Conservation (phyloP, 2,329 filamentous ascomycete species). For the Emydomyces testavorans region DNA sequence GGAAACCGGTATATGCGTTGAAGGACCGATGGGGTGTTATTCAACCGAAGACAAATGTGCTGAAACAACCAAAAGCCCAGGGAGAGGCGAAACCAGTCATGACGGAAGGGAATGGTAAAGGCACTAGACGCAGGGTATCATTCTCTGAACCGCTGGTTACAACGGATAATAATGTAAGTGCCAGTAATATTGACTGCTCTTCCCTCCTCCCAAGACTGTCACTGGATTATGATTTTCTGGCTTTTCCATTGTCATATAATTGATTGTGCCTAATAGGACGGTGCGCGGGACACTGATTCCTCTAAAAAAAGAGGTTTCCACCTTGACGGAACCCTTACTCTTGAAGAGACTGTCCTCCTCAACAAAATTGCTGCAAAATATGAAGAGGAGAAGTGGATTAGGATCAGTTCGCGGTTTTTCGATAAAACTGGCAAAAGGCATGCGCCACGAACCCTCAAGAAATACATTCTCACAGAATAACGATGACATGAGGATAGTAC, state of each 20-base stretch:
- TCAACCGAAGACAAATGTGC: constrained; percentile 7
- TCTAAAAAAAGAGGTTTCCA: constrained; percentile 17
- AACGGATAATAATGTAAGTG: constrained; percentile 2
- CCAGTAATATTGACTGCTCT: not conserved
- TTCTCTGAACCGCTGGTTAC: constrained; percentile 13
- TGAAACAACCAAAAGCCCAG: constrained; percentile 7
- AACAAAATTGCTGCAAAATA: constrained; percentile 36
- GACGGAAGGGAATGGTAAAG: not conserved
- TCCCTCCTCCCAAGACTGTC: no score
- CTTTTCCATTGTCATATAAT: not conserved
- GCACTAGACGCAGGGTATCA: constrained; percentile 8
- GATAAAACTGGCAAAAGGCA: constrained; percentile 40
- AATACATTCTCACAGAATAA: constrained; percentile 13
- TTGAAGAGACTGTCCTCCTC: constrained; percentile 28
- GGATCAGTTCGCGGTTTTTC: constrained; percentile 38
- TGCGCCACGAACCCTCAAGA: constrained; percentile 30
- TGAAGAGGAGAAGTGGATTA: constrained; percentile 36
- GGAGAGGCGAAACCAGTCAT: constrained; percentile 7
- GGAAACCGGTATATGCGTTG: constrained; percentile 19
- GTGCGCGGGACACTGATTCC: not conserved
- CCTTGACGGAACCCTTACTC: constrained; percentile 21
- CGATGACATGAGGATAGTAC: no score
- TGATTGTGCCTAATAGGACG: constrained; percentile 3
- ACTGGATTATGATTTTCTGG: no score
- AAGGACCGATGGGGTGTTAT: constrained; percentile 20